Conservation (phyloP, 805 yeast species). For the Sugiyamaella valdiviana region DNA sequence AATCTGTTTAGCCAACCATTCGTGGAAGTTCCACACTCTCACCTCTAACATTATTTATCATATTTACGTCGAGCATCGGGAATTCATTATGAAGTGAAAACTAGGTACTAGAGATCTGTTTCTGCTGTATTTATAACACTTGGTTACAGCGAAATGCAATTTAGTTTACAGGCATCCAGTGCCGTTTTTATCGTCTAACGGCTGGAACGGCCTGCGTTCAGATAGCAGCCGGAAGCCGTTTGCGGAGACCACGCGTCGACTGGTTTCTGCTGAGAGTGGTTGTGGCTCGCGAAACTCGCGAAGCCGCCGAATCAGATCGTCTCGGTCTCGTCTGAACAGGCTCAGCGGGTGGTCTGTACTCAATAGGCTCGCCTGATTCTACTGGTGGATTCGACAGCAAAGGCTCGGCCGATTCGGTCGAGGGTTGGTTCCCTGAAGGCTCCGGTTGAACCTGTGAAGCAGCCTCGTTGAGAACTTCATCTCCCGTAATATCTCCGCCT, state of each 20-base stretch:
- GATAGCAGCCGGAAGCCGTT: background rate
- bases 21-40: background rate
- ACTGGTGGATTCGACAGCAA: too few species aligned
- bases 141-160: too few species aligned
- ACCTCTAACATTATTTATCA: background rate
- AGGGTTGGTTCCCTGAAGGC: too few species aligned
- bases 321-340: too few species aligned
- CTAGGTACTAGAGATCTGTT: too few species aligned
- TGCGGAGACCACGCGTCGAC: background rate
- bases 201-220: background rate
- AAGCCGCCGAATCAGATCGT: constrained; percentile 6
- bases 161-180: background rate
- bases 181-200: background rate
- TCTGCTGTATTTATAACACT: too few species aligned
- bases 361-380: too few species aligned
- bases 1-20: constrained; percentile 10
- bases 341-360: background rate
- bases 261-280: background rate
- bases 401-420: too few species aligned
- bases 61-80: background rate
- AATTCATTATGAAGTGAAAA: background rate
- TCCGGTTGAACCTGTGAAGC: background rate
- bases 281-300: constrained; percentile 1
- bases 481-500: background rate
- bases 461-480: background rate